Conservation (phyloP, 1,284 basidiomycete genomes). For the Fomitopsis betulina region DNA sequence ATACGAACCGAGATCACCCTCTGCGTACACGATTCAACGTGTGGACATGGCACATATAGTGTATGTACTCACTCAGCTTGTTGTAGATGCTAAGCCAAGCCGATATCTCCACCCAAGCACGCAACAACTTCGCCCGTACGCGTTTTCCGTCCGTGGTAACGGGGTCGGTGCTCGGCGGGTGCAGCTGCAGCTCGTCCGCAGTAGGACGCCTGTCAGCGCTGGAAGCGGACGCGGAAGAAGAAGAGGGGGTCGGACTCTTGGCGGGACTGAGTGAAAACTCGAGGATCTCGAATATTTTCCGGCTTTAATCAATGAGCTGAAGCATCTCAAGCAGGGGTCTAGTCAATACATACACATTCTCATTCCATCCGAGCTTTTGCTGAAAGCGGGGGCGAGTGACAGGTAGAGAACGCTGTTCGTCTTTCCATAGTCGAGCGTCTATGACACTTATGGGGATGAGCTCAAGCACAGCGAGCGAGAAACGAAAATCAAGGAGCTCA, state of each 20-base stretch:
- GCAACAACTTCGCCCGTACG: conserved; percentile 56
- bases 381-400: conserved; percentile 52
- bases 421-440: conserved; percentile 70
- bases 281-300: conserved; percentile 54
- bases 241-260: neutral
- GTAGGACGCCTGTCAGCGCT: neutral
- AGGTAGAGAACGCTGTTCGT: conserved; percentile 54
- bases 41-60: conserved; percentile 20
- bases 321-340: neutral
- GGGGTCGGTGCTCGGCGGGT: conserved; percentile 51
- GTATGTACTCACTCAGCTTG: conserved; percentile 26
- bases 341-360: conserved; percentile 49
- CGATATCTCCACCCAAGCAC: conserved; percentile 72
- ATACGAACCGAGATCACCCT: conserved; percentile 17
- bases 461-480: neutral
- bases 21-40: conserved; percentile 7
- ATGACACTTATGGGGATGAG: conserved; percentile 39
- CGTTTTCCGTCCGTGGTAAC: conserved; percentile 39
- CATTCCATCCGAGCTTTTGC: conserved; percentile 62
- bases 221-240: too few species aligned
- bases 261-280: conserved; percentile 37
- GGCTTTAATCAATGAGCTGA: conserved; percentile 23
- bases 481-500: conserved; percentile 29
- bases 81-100: conserved; percentile 61
- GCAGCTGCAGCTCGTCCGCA: conserved; percentile 36